Percentiles rank a stretch among this genome's conserved stretches.
phyloP scores from a whole-genome alignment of 768 basidiomycete species.

The Ephemerocybe angulata region DNA sequence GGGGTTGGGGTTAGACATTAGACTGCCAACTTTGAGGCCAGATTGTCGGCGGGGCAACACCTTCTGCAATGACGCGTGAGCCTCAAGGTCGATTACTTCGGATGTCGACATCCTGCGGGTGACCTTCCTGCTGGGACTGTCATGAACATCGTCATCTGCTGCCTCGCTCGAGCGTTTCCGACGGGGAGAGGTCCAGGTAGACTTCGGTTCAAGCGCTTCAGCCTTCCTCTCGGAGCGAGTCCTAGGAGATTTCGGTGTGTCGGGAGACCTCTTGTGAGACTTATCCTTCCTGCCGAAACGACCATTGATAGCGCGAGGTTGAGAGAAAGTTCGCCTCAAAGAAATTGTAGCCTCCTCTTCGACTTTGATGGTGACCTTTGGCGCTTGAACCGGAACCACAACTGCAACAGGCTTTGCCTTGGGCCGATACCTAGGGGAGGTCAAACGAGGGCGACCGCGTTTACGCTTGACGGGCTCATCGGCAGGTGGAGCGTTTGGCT shows the following conservation, averaged over 20 bases:
- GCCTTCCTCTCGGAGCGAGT: conserved; percentile 25
- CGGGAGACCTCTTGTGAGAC: conserved; percentile 32
- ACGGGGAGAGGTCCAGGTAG: conserved; percentile 20
- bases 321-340: conserved; percentile 42
- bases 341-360: conserved; percentile 26
- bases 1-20: conserved; percentile 59
- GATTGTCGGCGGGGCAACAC: conserved; percentile 39
- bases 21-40: conserved; percentile 41
- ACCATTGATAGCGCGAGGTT: conserved; percentile 63
- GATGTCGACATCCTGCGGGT: conserved; percentile 12
- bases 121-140: conserved; percentile 30
- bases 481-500: conserved; percentile 10
- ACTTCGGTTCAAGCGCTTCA: conserved; percentile 17
- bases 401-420: conserved; percentile 2
- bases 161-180: conserved; percentile 32
- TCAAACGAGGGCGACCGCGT: conserved; percentile 40
- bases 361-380: conserved; percentile 21
- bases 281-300: conserved; percentile 62
- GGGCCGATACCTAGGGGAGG: conserved; percentile 21
- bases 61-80: conserved; percentile 26
- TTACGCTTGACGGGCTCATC: conserved; percentile 33
- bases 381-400: background rate
- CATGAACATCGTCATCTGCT: conserved; percentile 29
- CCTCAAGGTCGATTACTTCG: conserved; percentile 16
- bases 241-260: conserved; percentile 18